These are phyloP conservation scores for Candida maltosa DNA, from an alignment of 805 yeast species.

Conservation along the genomic window DNA sequence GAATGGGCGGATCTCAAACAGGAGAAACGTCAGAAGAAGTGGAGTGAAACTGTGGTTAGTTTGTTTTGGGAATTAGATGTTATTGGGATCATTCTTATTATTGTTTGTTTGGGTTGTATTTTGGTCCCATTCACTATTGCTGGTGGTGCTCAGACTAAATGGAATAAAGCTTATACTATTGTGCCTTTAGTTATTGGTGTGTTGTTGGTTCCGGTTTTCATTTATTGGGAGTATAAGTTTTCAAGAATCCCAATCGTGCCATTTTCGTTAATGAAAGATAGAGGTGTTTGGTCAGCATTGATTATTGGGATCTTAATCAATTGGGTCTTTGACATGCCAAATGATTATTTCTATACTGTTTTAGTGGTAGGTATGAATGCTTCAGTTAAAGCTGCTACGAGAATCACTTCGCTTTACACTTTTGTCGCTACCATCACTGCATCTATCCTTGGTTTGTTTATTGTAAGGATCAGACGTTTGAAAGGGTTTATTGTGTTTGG, in stretches of 20 bases:
- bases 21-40: too few relatives aligned
- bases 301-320: slow-evolving; percentile 54
- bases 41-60: too few relatives aligned
- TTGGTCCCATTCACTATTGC: slow-evolving; percentile 69
- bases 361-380: slow-evolving; percentile 61
- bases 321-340: slow-evolving; percentile 65
- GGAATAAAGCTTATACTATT: slow-evolving; percentile 60
- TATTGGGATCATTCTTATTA: slow-evolving; percentile 56
- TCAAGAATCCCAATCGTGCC: slow-evolving; percentile 64
- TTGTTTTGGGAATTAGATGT: slow-evolving; percentile 68
- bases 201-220: slow-evolving; percentile 52
- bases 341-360: slow-evolving; percentile 65
- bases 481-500: slow-evolving; percentile 63
- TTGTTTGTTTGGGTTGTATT: slow-evolving; percentile 57
- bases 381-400: slow-evolving; percentile 57
- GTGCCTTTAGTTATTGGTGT: slow-evolving; percentile 70
- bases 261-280: slow-evolving; percentile 51
- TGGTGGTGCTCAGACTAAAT: slow-evolving; percentile 27
- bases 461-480: slow-evolving; percentile 45
- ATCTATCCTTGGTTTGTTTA: slow-evolving; percentile 49
- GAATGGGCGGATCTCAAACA: slow-evolving; percentile 36
- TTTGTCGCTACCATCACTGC: slow-evolving; percentile 66
- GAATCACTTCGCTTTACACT: slow-evolving; percentile 59
- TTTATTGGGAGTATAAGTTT: slow-evolving; percentile 65
- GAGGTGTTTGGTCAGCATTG: slow-evolving; percentile 71